A percentile compares a stretch with the other conserved stretches of the same genome.
Evolutionary conservation across 106 monocot genomes (phyloP).

Genomic region (Chionographis japonica): DNA sequence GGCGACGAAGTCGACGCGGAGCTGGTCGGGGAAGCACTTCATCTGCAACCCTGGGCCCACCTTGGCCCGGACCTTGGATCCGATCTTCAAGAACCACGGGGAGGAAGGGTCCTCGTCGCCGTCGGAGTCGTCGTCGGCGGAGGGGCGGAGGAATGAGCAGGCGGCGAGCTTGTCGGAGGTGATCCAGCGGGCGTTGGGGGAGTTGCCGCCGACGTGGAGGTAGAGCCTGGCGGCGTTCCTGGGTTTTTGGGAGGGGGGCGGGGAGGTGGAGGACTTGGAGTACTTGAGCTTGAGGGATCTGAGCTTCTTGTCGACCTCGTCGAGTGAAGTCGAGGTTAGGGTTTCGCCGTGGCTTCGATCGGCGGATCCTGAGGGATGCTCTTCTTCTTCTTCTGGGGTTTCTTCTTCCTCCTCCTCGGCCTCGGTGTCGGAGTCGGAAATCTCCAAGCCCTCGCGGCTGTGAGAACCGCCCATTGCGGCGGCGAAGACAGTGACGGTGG

Average conservation of each 20-base stretch:
- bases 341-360: not conserved
- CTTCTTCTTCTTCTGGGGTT: constrained; percentile 11
- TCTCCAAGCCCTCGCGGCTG: constrained; percentile 74
- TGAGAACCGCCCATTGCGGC: constrained; percentile 73
- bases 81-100: constrained; percentile 67
- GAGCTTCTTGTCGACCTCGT: constrained; percentile 60
- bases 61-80: constrained; percentile 49
- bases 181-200: constrained; percentile 69
- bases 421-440: constrained; percentile 54
- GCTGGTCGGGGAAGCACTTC: constrained; percentile 72
- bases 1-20: constrained; percentile 81
- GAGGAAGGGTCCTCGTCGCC: constrained; percentile 11
- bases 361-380: constrained; percentile 2
- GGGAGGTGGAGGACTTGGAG: constrained; percentile 31
- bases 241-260: constrained; percentile 2
- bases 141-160: constrained; percentile 49
- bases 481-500: constrained; percentile 7
- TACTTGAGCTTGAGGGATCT: constrained; percentile 82
- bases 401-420: constrained; percentile 24
- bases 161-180: constrained; percentile 54
- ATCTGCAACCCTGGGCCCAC: constrained; percentile 66
- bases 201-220: constrained; percentile 70
- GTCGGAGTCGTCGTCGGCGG: constrained; percentile 20
- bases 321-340: constrained; percentile 25
- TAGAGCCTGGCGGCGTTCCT: constrained; percentile 73